Evolutionary conservation across 257 asterid genomes (phyloP).

Genomic region (Ilex asprella): DNA sequence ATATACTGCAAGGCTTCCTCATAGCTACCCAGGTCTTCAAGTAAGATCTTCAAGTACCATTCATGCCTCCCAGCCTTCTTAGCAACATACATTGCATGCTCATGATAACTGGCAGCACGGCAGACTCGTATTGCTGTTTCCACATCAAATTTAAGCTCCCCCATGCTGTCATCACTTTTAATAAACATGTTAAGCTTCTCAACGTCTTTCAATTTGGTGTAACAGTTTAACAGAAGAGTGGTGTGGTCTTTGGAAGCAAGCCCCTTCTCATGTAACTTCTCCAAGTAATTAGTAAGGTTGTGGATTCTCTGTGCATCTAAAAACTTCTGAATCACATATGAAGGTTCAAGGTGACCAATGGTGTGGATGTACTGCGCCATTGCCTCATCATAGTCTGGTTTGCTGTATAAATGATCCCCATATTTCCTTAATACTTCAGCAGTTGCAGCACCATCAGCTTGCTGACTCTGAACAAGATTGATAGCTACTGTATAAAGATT

Average conservation of each 20-base stretch:
- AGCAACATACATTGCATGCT: conserved; percentile 98
- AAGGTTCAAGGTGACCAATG: conserved; percentile 94
- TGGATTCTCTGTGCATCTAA: conserved; percentile 94
- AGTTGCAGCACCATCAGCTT: conserved; percentile 93
- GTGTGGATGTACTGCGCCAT: conserved; percentile 88
- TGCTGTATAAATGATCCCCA: conserved; percentile 85
- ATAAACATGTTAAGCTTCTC: conserved; percentile 79
- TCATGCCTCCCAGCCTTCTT: conserved; percentile 94
- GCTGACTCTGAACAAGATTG: conserved; percentile 91
- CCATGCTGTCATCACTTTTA: conserved; percentile 74
- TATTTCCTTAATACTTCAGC: conserved; percentile 95
- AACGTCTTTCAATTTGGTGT: conserved; percentile 92
- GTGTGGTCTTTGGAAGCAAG: conserved; percentile 94
- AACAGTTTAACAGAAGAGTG: conserved; percentile 87
- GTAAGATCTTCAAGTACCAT: conserved; percentile 87
- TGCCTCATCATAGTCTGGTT: conserved; percentile 84
- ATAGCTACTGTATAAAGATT: conserved; percentile 89
- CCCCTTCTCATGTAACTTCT: conserved; percentile 91
- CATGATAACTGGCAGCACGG: conserved; percentile 94
- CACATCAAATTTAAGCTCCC: conserved; percentile 82
- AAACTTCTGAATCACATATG: conserved; percentile 89
- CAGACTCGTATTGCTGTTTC: conserved; percentile 97
- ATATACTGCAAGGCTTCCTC: conserved; percentile 90
- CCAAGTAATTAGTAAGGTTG: conserved; percentile 90
- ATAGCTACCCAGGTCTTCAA: conserved; percentile 86